Conservation (phyloP, 352 stramenopile genomes). For the Peronospora belbahrii region DNA sequence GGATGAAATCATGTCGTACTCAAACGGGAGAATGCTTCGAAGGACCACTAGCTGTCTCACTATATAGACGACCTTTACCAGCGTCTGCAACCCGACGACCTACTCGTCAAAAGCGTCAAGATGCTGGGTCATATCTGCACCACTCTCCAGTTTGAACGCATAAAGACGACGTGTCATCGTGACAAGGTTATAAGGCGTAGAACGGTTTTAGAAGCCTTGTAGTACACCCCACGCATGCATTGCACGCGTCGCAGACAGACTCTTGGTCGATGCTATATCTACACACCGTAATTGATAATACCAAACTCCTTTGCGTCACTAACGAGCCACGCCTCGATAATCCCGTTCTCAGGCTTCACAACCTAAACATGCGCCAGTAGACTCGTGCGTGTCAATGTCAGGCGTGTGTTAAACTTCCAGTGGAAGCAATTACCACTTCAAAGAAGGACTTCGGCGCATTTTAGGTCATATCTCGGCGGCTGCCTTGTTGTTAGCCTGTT, state of each 20-base stretch:
- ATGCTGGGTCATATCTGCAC: slow-evolving; percentile 4
- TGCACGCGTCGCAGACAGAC: neutral
- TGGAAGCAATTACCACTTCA: too few species aligned
- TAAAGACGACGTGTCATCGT: neutral
- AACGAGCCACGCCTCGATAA: neutral
- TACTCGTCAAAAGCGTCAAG: slow-evolving; percentile 22
- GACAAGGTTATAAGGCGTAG: neutral
- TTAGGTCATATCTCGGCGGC: too few species aligned
- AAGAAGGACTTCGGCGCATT: too few species aligned
- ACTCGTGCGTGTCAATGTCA: too few species aligned
- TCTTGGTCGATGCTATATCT: neutral
- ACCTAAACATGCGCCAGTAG: neutral
- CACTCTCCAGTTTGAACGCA: neutral
- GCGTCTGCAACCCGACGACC: slow-evolving; percentile 15
- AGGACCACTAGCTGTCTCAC: slow-evolving; percentile 21
- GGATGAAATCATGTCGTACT: slow-evolving; percentile 19
- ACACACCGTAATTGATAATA: neutral
- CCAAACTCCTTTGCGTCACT: neutral
- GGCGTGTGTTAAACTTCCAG: too few species aligned
- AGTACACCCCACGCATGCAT: neutral
- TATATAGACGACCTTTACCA: slow-evolving; percentile 13
- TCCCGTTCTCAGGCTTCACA: neutral
- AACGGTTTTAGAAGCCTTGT: neutral
- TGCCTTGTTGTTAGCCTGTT: too few species aligned
- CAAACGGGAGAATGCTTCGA: slow-evolving; percentile 13